A percentile compares a stretch with the other conserved stretches of the same genome.
Evolutionary conservation across 2,329 filamentous ascomycete species (phyloP).

Genomic region (Podosphaera aphanis): DNA sequence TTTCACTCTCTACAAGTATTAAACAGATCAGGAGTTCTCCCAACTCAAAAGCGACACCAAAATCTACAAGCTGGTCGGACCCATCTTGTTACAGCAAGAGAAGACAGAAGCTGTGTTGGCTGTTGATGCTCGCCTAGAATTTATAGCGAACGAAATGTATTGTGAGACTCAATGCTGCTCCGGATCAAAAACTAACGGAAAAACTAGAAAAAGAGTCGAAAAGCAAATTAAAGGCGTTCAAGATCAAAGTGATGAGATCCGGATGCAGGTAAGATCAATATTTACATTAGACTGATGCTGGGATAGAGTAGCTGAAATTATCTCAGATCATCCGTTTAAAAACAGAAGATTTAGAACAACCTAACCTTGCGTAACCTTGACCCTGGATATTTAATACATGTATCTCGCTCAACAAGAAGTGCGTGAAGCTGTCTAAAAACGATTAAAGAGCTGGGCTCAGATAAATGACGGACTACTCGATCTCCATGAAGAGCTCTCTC

Average conservation of each 20-base stretch:
- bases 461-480: background rate
- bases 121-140: conserved; percentile 74
- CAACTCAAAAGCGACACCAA: conserved; percentile 56
- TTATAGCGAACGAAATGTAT: conserved; percentile 84
- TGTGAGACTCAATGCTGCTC: conserved; percentile 13
- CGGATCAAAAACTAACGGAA: conserved; percentile 3
- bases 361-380: background rate
- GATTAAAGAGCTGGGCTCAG: background rate
- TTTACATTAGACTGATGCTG: background rate
- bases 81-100: conserved; percentile 84
- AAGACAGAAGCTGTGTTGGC: conserved; percentile 73
- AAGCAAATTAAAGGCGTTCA: conserved; percentile 39
- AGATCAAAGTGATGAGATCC: conserved; percentile 39
- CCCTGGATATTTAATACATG: too few relatives aligned
- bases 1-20: conserved; percentile 1
- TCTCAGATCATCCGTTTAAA: background rate
- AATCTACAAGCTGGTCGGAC: conserved; percentile 90
- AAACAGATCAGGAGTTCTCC: conserved; percentile 46
- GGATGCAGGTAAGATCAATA: conserved; percentile 29
- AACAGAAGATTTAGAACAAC: background rate
- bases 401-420: background rate
- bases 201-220: conserved; percentile 37
- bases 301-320: background rate
- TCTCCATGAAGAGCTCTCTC: background rate
- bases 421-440: background rate